These are phyloP conservation scores for Xylaria sp. DNA, from an alignment of 2,329 filamentous ascomycete genomes.

Conservation along the genomic window DNA sequence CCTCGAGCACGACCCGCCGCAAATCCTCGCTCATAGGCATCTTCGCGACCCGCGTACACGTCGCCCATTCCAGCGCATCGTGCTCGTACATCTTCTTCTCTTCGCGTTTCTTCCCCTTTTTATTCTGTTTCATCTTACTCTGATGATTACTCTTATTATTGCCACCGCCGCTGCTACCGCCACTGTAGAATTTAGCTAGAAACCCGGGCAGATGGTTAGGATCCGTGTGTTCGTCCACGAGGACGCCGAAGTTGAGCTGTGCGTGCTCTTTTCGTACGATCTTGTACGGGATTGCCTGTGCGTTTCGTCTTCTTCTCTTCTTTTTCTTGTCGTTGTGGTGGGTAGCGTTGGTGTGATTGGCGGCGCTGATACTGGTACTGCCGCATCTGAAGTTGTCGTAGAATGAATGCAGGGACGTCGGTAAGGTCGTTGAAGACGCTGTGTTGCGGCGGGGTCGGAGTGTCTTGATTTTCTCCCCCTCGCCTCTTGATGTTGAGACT, in stretches of 20 bases:
- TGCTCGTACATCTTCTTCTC: conserved; percentile 10
- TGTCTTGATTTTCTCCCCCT: background rate
- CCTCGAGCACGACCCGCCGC: conserved; percentile 25
- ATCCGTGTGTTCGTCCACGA: conserved; percentile 45
- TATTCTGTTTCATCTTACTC: background rate
- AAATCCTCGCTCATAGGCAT: conserved; percentile 33
- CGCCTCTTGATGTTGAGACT: background rate
- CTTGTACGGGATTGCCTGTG: conserved; percentile 26
- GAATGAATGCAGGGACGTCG: background rate
- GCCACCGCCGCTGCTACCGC: too few relatives aligned
- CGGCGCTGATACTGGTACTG: background rate
- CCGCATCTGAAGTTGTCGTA: background rate
- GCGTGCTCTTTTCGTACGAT: conserved; percentile 36
- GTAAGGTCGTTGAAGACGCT: background rate
- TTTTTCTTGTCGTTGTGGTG: background rate
- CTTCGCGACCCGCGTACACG: conserved; percentile 5
- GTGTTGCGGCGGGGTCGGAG: background rate
- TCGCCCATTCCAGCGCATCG: conserved; percentile 35
- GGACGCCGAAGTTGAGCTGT: conserved; percentile 47
- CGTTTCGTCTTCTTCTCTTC: conserved; percentile 1
- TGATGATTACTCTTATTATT: background rate
- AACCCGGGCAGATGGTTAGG: conserved; percentile 35
- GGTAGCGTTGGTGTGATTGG: background rate
- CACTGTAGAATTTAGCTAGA: background rate
- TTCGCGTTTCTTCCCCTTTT: too few relatives aligned